Evolutionary conservation across 2,329 filamentous ascomycete species (phyloP), one percentile per base, ranked within the genome.

Genomic region (Colletotrichum sp.): DNA sequence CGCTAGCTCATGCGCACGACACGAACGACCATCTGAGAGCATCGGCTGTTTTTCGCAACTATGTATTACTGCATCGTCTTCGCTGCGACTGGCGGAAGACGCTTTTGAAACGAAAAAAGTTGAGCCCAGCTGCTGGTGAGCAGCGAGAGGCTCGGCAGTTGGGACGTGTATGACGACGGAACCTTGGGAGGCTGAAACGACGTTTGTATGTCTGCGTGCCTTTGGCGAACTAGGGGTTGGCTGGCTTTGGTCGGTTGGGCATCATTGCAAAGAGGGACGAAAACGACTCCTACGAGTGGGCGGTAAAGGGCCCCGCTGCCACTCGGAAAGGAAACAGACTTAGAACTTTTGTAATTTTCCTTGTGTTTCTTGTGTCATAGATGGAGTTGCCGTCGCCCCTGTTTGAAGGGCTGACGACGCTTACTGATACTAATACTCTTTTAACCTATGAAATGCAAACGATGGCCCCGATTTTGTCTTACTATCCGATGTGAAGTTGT

Each of bases 341-440:
- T 76, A 76, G 59, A 76, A 74, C 74, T 74, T 69, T 76, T 76
- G 70, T 76, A 76, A 76, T 76, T 76, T 76, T 66, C 65, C 34
- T 69, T 60, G 49, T 66, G 59, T 69, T 76, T 69, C 59, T 69
- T 65, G 49, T 76, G 70, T 76, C 65, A 76, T 76, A 76, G 74
- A 74, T 68, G 64, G 65, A 68, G 73, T 15, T 26, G 69, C 9
- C 26, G 64, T 68, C 28, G 64, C 64, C 71, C 62, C 65, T 24
- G 12, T 18, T 59, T 59, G 39, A 49, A 32, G 59, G 74, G 32
- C 28, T 16, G 71, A 26, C 44, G 59, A 24, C n/a, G 60, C 67
- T 59, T 24, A 44, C 66, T 65, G 74, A 69, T 74, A 76, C 74
- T 74, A 74, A 76, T 76, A 76, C 74, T 76, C 60, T 69, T 73